Base-by-base conservation (phyloP, 495 filamentous ascomycete species). In the Baudoinia panamericana region DNA sequence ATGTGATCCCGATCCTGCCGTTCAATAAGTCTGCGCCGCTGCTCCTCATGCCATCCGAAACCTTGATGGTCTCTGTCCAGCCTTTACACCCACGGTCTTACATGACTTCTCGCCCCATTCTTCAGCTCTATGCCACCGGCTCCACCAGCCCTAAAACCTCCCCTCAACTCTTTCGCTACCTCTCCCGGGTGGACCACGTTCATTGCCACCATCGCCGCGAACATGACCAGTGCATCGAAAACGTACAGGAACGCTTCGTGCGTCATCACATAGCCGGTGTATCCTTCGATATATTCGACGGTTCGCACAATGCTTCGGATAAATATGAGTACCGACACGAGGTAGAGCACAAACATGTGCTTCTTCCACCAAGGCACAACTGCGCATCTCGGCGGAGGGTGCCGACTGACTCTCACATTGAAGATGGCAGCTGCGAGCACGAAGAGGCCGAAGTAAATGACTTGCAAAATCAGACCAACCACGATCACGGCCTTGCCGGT, bases 231-330 rank as follows among this genome's bases (percentile, higher is more conserved):
- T 0, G 40, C 48, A 24, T 52, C 48, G 29, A 52, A 52, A 22
- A 47, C 19, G 30, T 52, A 52, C 10, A 53, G 15, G 41, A 29
- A 52, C 1, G 28, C 36, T 38, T 55, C 52, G 19, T 50, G 46
- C 2, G 21, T 11, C 24, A 56, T 39, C 17, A 53, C 40, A 16
- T 46, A 40, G 5, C 53, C 52, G n/a, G 23, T 31, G 24, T 50
- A 27, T 21, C 54, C 54, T 27, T 50, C 33, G 10, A 51, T 8
- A 21, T 63, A 68, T 50, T 70, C 61, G 17, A 69, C 54, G 22
- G 59, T 58, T 15, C 67, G 39, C 11, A 67, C 59, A 15, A 69
- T 39, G 39, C 59, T 65, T 9, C 67, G 49, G 5, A 67, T 45
- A 27, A 66, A 56, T 36, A 69, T 52, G 4, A 59, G 52, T 18